Conservation (phyloP, 208 protist genomes). For the Leptomonas pyrrhocoris region DNA sequence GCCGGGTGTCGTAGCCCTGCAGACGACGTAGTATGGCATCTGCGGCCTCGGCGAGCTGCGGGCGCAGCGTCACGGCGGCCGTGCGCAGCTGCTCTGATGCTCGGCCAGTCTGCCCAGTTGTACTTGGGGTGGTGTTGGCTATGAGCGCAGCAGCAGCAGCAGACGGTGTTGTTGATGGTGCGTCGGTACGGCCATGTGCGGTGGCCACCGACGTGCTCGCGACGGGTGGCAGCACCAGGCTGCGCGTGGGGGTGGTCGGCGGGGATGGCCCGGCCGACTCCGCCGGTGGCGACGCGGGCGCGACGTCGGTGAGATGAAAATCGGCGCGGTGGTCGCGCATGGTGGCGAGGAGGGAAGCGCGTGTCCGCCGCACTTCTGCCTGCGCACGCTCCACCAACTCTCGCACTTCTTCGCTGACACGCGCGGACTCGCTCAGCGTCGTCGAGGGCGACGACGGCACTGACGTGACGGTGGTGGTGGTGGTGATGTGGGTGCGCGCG, state of each 20-base stretch:
- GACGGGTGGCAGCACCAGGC: conserved; percentile 6
- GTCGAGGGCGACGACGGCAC: conserved; percentile 16
- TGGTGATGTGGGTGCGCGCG: not conserved
- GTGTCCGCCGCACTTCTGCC: conserved; percentile 69
- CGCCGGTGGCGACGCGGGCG: not conserved
- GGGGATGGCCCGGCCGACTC: not conserved
- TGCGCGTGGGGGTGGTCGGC: conserved; percentile 12
- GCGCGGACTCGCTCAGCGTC: conserved; percentile 30
- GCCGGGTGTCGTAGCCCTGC: conserved; percentile 57
- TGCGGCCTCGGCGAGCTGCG: conserved; percentile 37
- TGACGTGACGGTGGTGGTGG: not conserved
- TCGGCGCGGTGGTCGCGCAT: conserved; percentile 27
- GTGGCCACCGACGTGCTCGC: not conserved
- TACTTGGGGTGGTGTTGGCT: not conserved
- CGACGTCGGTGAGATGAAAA: conserved; percentile 17
- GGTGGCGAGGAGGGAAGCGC: conserved; percentile 65
- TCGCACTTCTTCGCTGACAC: conserved; percentile 69
- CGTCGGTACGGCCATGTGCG: not conserved
- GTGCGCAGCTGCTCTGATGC: conserved; percentile 10
- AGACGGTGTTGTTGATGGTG: not conserved
- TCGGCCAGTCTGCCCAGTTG: not conserved
- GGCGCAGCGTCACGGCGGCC: conserved; percentile 11
- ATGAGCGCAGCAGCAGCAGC: not conserved
- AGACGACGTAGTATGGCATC: conserved; percentile 60
- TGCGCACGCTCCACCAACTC: conserved; percentile 65